These are phyloP conservation scores for Neurospora sp. DNA, from an alignment of 495 filamentous ascomycete genomes.

Conservation along the genomic window DNA sequence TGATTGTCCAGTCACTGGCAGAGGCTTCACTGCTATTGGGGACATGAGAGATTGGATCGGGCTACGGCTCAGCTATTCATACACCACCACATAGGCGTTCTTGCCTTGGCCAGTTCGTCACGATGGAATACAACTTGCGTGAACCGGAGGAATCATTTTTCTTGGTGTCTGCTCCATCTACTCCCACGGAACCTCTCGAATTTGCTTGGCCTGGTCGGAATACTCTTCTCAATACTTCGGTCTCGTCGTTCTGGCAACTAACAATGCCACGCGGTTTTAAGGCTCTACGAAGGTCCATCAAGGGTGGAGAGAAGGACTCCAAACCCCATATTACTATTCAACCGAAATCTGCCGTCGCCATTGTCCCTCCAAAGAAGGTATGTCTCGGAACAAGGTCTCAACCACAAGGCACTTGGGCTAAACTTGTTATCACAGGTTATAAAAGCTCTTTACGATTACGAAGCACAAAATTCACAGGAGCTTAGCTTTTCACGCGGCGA, in stretches of 20 bases:
- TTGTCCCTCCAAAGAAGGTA: slow-evolving; percentile 95
- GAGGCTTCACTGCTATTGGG: not conserved
- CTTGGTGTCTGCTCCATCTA: not conserved
- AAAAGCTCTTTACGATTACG: slow-evolving; percentile 89
- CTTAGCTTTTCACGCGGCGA: slow-evolving; percentile 88
- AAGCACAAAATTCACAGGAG: slow-evolving; percentile 65
- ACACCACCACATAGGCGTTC: not conserved
- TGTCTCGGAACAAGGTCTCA: slow-evolving; percentile 17
- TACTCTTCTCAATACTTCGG: not conserved
- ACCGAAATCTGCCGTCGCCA: slow-evolving; percentile 88
- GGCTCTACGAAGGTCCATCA: slow-evolving; percentile 79
- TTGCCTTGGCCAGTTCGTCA: not conserved
- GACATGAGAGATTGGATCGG: not conserved
- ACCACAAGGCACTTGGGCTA: slow-evolving; percentile 10
- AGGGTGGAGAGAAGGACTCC: slow-evolving; percentile 64
- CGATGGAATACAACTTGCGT: not conserved
- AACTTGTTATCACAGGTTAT: slow-evolving; percentile 60
- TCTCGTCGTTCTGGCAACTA: slow-evolving; percentile 12
- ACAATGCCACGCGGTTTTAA: slow-evolving; percentile 39
- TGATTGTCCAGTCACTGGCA: not conserved
- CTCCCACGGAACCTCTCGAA: not conserved
- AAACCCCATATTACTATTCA: slow-evolving; percentile 79
- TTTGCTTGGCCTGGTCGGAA: not conserved
- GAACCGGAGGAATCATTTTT: not conserved
- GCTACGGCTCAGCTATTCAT: not conserved